Conservation (phyloP, 148 eudicot genomes). For the Simmondsia chinensis region DNA sequence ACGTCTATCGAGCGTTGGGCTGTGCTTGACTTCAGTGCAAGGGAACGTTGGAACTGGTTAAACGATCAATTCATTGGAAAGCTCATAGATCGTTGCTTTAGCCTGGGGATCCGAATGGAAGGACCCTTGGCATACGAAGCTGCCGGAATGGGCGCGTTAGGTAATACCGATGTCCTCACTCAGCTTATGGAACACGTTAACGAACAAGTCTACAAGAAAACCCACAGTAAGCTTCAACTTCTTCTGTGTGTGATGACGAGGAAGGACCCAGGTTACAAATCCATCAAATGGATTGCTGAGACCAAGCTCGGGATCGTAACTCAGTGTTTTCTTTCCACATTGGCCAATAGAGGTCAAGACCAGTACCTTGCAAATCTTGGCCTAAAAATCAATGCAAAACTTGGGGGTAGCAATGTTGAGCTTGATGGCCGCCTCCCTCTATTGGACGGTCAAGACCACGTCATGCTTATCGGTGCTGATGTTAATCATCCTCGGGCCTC, state of each 20-base stretch:
- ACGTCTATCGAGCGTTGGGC: conserved; percentile 50
- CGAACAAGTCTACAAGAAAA: neutral
- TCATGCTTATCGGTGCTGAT: conserved; percentile 84
- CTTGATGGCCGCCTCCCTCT: conserved; percentile 32
- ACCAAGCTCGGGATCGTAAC: conserved; percentile 72
- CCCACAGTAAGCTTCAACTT: conserved; percentile 29
- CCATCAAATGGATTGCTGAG: conserved; percentile 63
- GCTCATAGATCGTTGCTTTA: conserved; percentile 31
- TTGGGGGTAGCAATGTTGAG: conserved; percentile 68
- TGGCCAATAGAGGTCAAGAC: conserved; percentile 51
- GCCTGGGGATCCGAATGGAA: conserved; percentile 27
- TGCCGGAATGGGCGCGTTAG: conserved; percentile 19
- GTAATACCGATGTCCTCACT: conserved; percentile 12
- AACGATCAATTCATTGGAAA: conserved; percentile 13
- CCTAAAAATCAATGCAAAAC: conserved; percentile 82
- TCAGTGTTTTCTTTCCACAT: conserved; percentile 67
- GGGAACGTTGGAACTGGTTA: conserved; percentile 7
- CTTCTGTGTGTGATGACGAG: conserved; percentile 49
- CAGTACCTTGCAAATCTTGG: conserved; percentile 86
- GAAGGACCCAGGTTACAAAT: conserved; percentile 37
- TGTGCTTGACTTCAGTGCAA: conserved; percentile 34
- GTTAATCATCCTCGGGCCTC: conserved; percentile 86
- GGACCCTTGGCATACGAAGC: conserved; percentile 13
- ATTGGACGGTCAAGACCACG: conserved; percentile 25
- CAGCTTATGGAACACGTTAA: conserved; percentile 20